Conservation (phyloP, 2,329 filamentous ascomycete genomes). For the Neoarthrinium moseri region DNA sequence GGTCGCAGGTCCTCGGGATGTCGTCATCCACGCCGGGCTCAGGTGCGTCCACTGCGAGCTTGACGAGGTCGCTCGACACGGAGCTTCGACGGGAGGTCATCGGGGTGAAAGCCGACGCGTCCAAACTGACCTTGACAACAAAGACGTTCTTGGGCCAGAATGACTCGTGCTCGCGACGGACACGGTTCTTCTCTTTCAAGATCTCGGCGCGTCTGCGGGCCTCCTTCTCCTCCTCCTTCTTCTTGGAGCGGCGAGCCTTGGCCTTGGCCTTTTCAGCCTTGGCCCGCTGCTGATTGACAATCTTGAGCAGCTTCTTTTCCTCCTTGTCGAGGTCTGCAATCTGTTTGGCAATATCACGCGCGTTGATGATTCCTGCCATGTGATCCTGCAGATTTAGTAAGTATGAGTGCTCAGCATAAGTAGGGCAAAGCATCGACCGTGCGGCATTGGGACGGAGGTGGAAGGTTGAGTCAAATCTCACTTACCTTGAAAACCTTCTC, state of each 20-base stretch:
- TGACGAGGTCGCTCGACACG: conserved; percentile 49
- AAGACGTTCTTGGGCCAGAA: conserved; percentile 53
- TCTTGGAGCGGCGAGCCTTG: conserved; percentile 26
- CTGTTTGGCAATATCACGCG: conserved; percentile 31
- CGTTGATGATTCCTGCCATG: conserved; percentile 27
- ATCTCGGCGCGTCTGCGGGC: conserved; percentile 34
- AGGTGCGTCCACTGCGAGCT: conserved; percentile 32
- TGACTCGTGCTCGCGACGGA: conserved; percentile 39
- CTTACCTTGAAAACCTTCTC: conserved; percentile 32
- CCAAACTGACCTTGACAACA: conserved; percentile 49
- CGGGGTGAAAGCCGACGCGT: conserved; percentile 41
- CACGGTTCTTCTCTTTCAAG: conserved; percentile 40
- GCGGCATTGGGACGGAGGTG: neutral
- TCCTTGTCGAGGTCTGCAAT: conserved; percentile 32
- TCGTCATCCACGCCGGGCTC: conserved; percentile 14
- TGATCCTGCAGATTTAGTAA: too few species aligned
- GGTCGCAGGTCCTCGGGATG: conserved; percentile 32
- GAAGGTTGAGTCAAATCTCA: neutral
- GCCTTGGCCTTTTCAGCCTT: conserved; percentile 16
- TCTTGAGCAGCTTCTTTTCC: conserved; percentile 25
- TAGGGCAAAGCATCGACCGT: neutral
- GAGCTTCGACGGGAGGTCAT: conserved; percentile 48
- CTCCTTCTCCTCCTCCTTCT: conserved; percentile 34
- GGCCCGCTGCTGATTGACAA: conserved; percentile 21
- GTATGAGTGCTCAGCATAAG: neutral